phyloP scores from a whole-genome alignment of 176 grass and related monocot species.

The Musa beccarii region DNA sequence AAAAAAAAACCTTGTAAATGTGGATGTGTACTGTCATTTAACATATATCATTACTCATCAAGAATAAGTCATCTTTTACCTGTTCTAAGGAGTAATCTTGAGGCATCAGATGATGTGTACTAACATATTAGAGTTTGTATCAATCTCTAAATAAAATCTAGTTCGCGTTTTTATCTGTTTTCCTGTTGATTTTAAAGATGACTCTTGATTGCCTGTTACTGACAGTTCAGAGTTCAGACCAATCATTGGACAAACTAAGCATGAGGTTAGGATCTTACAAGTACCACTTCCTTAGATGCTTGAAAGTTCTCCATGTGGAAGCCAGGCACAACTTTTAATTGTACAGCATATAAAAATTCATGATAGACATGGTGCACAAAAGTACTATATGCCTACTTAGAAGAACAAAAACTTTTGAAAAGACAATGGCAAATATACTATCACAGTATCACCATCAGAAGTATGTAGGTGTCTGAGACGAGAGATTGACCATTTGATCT shows the following conservation, averaged over 20 bases:
- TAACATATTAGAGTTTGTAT: no score
- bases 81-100: no score
- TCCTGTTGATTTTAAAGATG: no score
- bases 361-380: neutral
- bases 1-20: neutral
- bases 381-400: neutral
- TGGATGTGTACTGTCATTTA: neutral
- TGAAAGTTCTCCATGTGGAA: neutral
- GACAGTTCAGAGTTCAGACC: no score
- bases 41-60: no score
- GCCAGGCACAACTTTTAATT: neutral
- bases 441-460: neutral
- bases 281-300: neutral
- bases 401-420: neutral
- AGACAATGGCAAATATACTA: neutral
- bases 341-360: neutral
- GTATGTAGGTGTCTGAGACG: neutral
- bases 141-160: no score
- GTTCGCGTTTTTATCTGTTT: no score
- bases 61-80: no score
- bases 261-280: neutral
- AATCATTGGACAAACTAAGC: no score
- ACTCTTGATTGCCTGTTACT: no score
- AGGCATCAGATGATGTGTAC: no score
- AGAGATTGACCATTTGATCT: constrained; percentile 40